Percentiles rank a stretch among this genome's conserved stretches.
phyloP scores from a whole-genome alignment of 1,284 basidiomycete species.

The Athelia sp. region DNA sequence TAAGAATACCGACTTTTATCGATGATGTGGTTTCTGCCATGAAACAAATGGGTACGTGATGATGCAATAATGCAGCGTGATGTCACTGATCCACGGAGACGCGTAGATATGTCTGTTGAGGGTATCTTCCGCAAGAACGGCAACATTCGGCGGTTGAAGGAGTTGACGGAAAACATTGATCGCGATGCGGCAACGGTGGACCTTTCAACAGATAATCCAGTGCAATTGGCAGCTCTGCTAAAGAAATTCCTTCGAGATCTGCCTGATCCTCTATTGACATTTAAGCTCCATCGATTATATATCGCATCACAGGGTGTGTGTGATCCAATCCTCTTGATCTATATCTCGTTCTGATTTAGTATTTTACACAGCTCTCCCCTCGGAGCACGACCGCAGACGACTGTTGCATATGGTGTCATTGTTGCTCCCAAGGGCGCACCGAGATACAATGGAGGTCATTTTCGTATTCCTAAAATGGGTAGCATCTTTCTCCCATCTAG shows the following conservation, averaged over 20 bases:
- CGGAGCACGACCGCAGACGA: constrained; percentile 76
- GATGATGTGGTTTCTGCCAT: constrained; percentile 98
- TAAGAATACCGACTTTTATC: constrained; percentile 94
- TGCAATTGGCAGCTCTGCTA: constrained; percentile 93
- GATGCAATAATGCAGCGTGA: constrained; percentile 5
- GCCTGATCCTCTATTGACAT: constrained; percentile 94
- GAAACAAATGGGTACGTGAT: constrained; percentile 93
- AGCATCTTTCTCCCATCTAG: constrained; percentile 96
- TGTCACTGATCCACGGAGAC: constrained; percentile 3
- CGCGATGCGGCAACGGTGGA: constrained; percentile 89
- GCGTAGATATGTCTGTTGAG: constrained; percentile 93
- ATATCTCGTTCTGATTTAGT: background rate
- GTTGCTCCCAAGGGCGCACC: constrained; percentile 87
- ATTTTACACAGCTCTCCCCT: constrained; percentile 55
- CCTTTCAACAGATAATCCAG: constrained; percentile 91
- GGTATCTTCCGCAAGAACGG: constrained; percentile 99
- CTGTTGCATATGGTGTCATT: constrained; percentile 86
- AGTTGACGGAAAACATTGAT: constrained; percentile 90
- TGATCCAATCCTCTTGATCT: background rate
- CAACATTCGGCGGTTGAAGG: constrained; percentile 91
- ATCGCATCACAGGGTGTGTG: constrained; percentile 83
- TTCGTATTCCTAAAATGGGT: constrained; percentile 99
- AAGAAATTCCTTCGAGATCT: constrained; percentile 97
- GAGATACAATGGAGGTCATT: constrained; percentile 96
- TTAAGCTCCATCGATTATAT: constrained; percentile 87